Conservation (phyloP, 306 rosid species). For the Quercus engelmannii region DNA sequence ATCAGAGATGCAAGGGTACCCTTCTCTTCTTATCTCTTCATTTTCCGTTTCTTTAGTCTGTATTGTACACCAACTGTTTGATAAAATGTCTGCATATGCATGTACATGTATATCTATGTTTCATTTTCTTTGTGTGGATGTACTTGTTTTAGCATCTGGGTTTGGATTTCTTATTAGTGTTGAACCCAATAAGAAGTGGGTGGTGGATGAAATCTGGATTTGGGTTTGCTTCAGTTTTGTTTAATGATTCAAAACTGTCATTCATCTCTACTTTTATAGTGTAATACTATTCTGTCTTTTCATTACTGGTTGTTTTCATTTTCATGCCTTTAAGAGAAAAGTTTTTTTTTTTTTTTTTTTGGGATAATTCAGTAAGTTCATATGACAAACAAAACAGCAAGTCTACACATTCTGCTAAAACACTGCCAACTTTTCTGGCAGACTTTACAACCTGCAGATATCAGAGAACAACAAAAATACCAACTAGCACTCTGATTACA, state of each 20-base stretch:
- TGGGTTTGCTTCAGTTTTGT: background rate
- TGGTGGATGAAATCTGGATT: background rate
- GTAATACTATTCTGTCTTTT: background rate
- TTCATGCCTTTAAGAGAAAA: background rate
- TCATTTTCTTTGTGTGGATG: too few species aligned
- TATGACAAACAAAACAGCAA: too few species aligned
- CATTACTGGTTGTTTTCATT: background rate
- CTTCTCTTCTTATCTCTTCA: background rate
- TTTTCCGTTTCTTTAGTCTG: background rate
- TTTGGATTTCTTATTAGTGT: background rate
- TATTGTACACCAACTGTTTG: slow-evolving; percentile 16
- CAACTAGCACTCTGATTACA: too few species aligned
- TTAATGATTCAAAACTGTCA: background rate
- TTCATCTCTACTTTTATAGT: background rate
- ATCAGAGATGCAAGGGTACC: slow-evolving; percentile 81
- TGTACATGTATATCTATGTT: too few species aligned
- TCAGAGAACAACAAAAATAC: too few species aligned
- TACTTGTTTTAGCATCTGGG: background rate
- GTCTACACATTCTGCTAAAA: too few species aligned
- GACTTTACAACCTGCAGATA: too few species aligned
- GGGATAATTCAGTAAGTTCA: too few species aligned
- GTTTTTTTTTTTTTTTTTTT: too few species aligned
- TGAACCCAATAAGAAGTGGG: background rate
- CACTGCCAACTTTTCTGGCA: too few species aligned
- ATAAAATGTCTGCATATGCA: slow-evolving; percentile 16